Percentiles rank a stretch among this genome's conserved stretches.
These are phyloP conservation scores for Dryadomyces sulphureus DNA, from an alignment of 2,329 filamentous ascomycete genomes.

Conservation along the genomic window DNA sequence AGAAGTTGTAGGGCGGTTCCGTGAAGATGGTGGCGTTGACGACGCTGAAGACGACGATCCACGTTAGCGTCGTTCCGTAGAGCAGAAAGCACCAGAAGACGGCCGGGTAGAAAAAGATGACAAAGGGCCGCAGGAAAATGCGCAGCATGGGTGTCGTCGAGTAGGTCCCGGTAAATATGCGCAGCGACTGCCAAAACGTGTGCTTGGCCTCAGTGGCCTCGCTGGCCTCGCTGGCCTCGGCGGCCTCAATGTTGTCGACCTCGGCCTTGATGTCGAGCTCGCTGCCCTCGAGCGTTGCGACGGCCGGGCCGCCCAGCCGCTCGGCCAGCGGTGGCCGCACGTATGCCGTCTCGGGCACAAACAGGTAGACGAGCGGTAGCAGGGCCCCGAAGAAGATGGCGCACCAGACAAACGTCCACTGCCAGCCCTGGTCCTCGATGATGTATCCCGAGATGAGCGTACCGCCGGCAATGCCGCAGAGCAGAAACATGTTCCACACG, in stretches of 20 bases:
- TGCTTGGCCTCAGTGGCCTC: constrained; percentile 15
- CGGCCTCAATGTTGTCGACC: background rate
- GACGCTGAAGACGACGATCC: constrained; percentile 27
- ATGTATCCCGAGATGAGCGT: constrained; percentile 26
- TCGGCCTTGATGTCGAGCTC: background rate
- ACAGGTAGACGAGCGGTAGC: constrained; percentile 27
- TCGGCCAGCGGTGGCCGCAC: constrained; percentile 3
- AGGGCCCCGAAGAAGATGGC: constrained; percentile 29
- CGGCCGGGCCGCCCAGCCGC: constrained; percentile 2
- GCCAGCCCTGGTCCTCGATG: constrained; percentile 24
- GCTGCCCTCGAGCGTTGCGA: no score
- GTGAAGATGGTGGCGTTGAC: constrained; percentile 35
- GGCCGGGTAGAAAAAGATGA: constrained; percentile 33
- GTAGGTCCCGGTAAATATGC: constrained; percentile 21
- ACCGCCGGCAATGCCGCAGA: constrained; percentile 25
- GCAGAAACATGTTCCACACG: constrained; percentile 24
- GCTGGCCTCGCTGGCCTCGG: constrained; percentile 14
- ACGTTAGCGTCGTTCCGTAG: constrained; percentile 23
- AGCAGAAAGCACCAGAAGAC: constrained; percentile 34
- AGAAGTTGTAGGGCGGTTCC: constrained; percentile 35
- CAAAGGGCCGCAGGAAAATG: constrained; percentile 27
- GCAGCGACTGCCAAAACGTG: constrained; percentile 18
- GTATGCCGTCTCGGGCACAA: constrained; percentile 36
- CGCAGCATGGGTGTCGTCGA: constrained; percentile 23
- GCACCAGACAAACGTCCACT: constrained; percentile 31